Conservation (phyloP, 2,329 filamentous ascomycete genomes). For the Coniochaeta prunicola region DNA sequence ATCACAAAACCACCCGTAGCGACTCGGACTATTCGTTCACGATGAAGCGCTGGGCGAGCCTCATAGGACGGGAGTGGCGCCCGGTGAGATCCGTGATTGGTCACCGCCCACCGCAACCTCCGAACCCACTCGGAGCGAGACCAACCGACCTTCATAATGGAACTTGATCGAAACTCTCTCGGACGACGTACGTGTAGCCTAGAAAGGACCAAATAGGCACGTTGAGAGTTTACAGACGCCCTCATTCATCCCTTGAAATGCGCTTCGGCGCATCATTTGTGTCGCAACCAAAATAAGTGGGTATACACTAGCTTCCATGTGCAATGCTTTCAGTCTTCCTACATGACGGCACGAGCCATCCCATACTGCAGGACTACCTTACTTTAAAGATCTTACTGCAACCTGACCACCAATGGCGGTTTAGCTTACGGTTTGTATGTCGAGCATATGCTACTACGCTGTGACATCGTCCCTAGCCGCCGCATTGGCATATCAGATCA, state of each 20-base stretch:
- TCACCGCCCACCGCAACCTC: not conserved
- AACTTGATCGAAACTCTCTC: too few species aligned
- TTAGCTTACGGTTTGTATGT: not conserved
- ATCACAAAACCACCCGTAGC: not conserved
- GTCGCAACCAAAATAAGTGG: too few species aligned
- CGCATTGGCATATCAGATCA: not conserved
- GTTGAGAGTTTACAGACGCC: too few species aligned
- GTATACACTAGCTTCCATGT: too few species aligned
- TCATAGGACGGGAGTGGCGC: not conserved
- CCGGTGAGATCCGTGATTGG: not conserved
- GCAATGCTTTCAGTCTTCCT: not conserved
- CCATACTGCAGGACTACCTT: not conserved
- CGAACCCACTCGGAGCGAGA: not conserved
- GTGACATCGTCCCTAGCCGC: not conserved
- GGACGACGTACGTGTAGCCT: too few species aligned
- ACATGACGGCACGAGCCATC: not conserved
- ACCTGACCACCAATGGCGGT: not conserved
- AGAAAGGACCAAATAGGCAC: too few species aligned
- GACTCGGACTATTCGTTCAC: not conserved
- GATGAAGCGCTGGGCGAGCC: not conserved
- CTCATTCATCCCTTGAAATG: too few species aligned
- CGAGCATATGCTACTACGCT: not conserved
- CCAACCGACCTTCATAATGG: too few species aligned
- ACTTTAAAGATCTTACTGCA: not conserved
- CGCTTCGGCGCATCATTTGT: too few species aligned